Evolutionary conservation across 2,329 filamentous ascomycete species (phyloP).

Genomic region (Aspergillus sp.): DNA sequence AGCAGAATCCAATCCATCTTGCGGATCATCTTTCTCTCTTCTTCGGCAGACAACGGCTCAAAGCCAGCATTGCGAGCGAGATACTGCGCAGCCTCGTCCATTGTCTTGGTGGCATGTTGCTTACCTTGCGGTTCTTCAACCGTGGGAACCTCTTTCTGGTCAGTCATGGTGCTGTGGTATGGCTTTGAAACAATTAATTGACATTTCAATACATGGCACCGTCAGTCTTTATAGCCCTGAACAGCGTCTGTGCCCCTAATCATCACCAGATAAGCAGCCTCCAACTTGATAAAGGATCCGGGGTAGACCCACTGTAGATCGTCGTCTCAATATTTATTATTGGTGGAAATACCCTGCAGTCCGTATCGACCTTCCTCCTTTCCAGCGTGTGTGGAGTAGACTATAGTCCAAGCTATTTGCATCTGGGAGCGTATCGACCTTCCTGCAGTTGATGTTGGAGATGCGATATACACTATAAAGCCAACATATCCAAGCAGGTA

Average conservation of each 20-base stretch:
- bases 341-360: background rate
- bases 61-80: conserved; percentile 20
- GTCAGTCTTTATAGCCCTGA: no score
- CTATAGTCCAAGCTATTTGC: no score
- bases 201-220: no score
- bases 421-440: no score
- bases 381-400: no score
- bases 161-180: background rate
- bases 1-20: conserved; percentile 59
- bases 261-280: background rate
- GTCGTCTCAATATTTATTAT: background rate
- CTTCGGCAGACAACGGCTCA: conserved; percentile 21
- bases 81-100: conserved; percentile 29
- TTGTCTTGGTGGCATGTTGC: conserved; percentile 1
- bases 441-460: no score
- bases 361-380: background rate
- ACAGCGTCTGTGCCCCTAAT: no score
- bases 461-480: no score
- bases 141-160: background rate
- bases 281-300: conserved; percentile 1
- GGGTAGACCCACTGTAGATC: background rate
- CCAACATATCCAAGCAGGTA: no score
- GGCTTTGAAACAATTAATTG: no score
- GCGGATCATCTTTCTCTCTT: conserved; percentile 37
- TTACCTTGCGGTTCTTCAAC: background rate